phyloP scores from a whole-genome alignment of 2,329 filamentous ascomycete species.

The Diplodia mutila region DNA sequence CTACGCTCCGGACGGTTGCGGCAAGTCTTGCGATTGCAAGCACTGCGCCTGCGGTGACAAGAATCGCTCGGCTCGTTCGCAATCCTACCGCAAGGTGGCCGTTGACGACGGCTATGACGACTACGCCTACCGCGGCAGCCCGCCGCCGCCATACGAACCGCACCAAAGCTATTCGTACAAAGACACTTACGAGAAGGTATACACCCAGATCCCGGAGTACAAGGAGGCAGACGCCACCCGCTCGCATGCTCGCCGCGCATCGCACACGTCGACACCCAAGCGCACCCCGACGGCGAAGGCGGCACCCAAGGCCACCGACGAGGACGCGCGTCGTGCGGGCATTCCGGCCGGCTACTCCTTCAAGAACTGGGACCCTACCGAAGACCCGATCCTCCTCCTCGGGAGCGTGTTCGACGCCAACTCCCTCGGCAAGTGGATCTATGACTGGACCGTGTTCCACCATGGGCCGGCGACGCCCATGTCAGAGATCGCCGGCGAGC shows the following conservation, averaged over 20 bases:
- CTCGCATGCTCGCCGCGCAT: conserved; percentile 58
- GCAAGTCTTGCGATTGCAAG: conserved; percentile 36
- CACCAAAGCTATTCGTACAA: conserved; percentile 55
- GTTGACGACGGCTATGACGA: conserved; percentile 58
- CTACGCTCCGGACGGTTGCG: conserved; percentile 42
- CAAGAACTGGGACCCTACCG: conserved; percentile 97
- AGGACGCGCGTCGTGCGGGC: conserved; percentile 64
- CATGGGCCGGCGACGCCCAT: conserved; percentile 82
- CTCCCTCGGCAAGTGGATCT: conserved; percentile 98
- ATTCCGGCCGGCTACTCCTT: conserved; percentile 91
- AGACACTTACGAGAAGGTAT: conserved; percentile 58
- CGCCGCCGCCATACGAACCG: conserved; percentile 54
- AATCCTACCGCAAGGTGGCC: conserved; percentile 61
- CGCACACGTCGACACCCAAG: conserved; percentile 50
- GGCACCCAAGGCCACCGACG: conserved; percentile 57
- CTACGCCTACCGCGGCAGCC: conserved; percentile 47
- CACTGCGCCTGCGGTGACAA: conserved; percentile 48
- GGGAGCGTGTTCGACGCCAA: conserved; percentile 97
- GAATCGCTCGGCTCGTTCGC: conserved; percentile 56
- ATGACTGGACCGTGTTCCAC: conserved; percentile 97
- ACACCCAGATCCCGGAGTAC: conserved; percentile 54
- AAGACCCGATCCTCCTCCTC: conserved; percentile 90
- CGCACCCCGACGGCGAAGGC: conserved; percentile 41
- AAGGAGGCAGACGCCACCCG: conserved; percentile 47
- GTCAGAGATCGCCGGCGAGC: conserved; percentile 86